Percentiles rank a stretch among this genome's conserved stretches.
Evolutionary conservation across 192 early-diverging fungal species (phyloP).

Genomic region (Spinellus fusiger): DNA sequence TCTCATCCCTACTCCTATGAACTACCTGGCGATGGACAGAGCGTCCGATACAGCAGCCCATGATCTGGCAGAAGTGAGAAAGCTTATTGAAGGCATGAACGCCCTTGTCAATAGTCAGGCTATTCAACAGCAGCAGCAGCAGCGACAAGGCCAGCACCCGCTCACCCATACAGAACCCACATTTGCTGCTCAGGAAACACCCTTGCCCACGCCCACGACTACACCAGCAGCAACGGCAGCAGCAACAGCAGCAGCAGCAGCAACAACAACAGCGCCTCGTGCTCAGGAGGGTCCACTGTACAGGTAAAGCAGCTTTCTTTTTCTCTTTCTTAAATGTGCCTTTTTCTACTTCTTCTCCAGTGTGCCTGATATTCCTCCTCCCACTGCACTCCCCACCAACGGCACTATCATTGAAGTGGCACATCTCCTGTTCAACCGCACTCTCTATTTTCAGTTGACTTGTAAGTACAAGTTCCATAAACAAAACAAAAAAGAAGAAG

Average conservation of each 20-base stretch:
- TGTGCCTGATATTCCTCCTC: background rate
- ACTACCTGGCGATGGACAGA: slow-evolving; percentile 12
- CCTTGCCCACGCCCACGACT: slow-evolving; percentile 12
- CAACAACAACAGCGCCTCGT: background rate
- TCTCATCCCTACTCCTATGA: too few species aligned
- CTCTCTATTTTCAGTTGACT: slow-evolving; percentile 27
- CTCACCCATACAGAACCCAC: background rate
- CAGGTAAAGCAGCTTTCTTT: too few species aligned
- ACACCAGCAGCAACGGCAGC: background rate
- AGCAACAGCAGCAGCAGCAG: slow-evolving; percentile 9
- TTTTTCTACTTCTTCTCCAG: too few species aligned
- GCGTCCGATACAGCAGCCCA: slow-evolving; percentile 21
- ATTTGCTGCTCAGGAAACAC: background rate
- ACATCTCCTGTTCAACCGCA: slow-evolving; percentile 23
- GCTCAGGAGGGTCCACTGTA: background rate
- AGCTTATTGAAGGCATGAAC: slow-evolving; percentile 34
- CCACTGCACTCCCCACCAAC: slow-evolving; percentile 1
- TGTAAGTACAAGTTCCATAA: slow-evolving; percentile 25
- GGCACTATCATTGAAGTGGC: slow-evolving; percentile 27
- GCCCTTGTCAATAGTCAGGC: slow-evolving; percentile 23
- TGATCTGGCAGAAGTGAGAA: slow-evolving; percentile 33
- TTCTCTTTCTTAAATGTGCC: too few species aligned
- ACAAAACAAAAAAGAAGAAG: background rate
- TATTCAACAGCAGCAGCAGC: slow-evolving; percentile 21
- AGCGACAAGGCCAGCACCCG: slow-evolving; percentile 1